Percentiles rank a stretch among this genome's conserved stretches.
These are phyloP conservation scores for Cladosporium cucumerinum DNA, from an alignment of 2,329 filamentous ascomycete genomes.

Conservation along the genomic window DNA sequence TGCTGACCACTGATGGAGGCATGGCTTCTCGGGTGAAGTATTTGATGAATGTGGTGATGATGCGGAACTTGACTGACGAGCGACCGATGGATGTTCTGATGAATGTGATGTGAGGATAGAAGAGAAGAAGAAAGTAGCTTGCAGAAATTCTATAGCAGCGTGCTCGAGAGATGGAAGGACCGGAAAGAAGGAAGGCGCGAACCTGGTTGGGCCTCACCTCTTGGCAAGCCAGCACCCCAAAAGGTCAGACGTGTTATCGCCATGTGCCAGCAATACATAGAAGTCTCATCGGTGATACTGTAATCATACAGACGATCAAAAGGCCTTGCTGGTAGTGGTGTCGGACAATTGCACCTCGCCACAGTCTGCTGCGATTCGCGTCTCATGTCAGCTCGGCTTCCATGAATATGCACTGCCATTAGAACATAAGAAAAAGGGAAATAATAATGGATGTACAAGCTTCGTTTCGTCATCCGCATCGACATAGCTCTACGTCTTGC, in stretches of 20 bases:
- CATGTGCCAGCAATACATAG: neutral
- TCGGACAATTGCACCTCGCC: neutral
- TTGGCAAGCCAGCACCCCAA: slow-evolving; percentile 3
- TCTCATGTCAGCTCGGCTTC: neutral
- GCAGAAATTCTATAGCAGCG: neutral
- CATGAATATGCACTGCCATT: neutral
- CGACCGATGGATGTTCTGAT: neutral
- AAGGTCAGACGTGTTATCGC: neutral
- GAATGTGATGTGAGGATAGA: neutral
- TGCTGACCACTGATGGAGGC: slow-evolving; percentile 52
- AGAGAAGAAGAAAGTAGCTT: neutral
- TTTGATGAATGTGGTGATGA: neutral
- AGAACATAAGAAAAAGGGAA: neutral
- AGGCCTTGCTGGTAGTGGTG: neutral
- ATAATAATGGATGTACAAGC: neutral
- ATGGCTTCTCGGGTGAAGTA: slow-evolving; percentile 33
- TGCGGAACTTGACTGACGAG: neutral
- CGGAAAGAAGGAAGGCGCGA: slow-evolving; percentile 11
- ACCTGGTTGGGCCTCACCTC: slow-evolving; percentile 10
- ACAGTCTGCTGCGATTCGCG: neutral
- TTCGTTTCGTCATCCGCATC: slow-evolving; percentile 16
- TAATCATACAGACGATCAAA: too few species aligned
- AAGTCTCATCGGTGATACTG: too few species aligned
- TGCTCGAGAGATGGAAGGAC: slow-evolving; percentile 5
- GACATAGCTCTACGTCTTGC: slow-evolving; percentile 16